phyloP scores from a whole-genome alignment of 352 stramenopile species.

The Globisporangium iwayamae region DNA sequence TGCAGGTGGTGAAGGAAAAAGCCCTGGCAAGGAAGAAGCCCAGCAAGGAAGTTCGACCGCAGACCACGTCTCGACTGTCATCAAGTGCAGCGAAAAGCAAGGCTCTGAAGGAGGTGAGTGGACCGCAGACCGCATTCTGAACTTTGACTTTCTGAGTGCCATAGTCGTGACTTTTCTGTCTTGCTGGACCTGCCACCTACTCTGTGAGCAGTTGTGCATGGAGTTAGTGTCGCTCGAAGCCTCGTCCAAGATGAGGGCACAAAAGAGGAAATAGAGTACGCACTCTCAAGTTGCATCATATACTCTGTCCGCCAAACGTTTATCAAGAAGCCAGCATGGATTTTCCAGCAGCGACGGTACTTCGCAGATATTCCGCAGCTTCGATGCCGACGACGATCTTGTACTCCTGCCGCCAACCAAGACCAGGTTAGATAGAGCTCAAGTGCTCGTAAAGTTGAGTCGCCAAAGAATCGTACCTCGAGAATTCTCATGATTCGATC shows the following conservation, averaged over 20 bases:
- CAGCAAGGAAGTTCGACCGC: background rate
- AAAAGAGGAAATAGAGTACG: conserved; percentile 10
- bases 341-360: conserved; percentile 29
- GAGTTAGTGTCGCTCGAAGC: conserved; percentile 18
- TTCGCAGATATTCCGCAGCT: conserved; percentile 35
- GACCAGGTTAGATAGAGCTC: background rate
- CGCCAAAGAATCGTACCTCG: conserved; percentile 29
- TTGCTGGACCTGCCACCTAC: background rate
- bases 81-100: conserved; percentile 15
- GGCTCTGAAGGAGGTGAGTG: conserved; percentile 14
- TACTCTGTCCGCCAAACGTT: background rate
- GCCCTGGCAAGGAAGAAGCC: background rate
- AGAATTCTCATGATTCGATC: conserved; percentile 79
- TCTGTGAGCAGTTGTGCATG: conserved; percentile 14
- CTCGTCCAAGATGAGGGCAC: conserved; percentile 13
- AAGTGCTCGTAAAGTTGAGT: background rate
- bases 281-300: background rate
- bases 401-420: conserved; percentile 32
- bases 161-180: too few relatives aligned
- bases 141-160: background rate
- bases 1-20: conserved; percentile 6
- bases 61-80: conserved; percentile 1
- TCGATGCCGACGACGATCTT: conserved; percentile 34
- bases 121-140: too few relatives aligned
- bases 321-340: conserved; percentile 8